Evolutionary conservation across 805 yeast genomes (phyloP), one percentile per base, ranked within the genome.

Genomic region (Candida vartiovaarae): DNA sequence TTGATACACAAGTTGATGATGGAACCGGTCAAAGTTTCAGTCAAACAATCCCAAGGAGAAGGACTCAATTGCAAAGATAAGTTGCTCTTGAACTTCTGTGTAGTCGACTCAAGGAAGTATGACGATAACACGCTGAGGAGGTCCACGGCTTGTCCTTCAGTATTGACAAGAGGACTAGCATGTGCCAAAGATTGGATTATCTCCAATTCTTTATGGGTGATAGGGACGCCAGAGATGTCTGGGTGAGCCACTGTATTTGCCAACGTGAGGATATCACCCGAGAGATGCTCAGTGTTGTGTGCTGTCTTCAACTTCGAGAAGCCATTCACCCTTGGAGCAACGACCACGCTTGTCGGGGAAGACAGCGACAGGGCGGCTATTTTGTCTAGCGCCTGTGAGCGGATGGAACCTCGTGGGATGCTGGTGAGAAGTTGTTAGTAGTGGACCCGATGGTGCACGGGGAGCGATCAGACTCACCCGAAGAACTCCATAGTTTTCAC

Each of bases 201-300:
- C 52, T 80, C 84, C 56, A 72, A 68, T 47, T 80, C 84, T 45
- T 71, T 74, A 34, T 68, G 61, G 2, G 76, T 62, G 33, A 58
- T 54, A 36, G 61, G 60, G 30, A 53, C 49, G 32, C 40, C 29
- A 5, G 61, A 52, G 2, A 54, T 44, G 35, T 57, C 54, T 4
- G 38, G 33, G 8, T 36, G 35, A 3, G 46, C 20, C 5, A 58
- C 42, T 5, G 54, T 50, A 6, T 45, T 44, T 2, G 52, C 41
- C 9, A 58, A 44, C 41, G 46, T 56, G 31, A 43, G 32, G 4
- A 48, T 40, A 34, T 57, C 60, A 27, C 55, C 54, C 10, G 47
- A 20, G 31, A 51, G 38, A 2, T 45, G 45, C 20, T 15, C 20
- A 15, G 20, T 15, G 8, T n/a, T 15, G 20, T n/a, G 20, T 15